Conservation (phyloP, 148 eudicot genomes). For the Rhododendron molle region DNA sequence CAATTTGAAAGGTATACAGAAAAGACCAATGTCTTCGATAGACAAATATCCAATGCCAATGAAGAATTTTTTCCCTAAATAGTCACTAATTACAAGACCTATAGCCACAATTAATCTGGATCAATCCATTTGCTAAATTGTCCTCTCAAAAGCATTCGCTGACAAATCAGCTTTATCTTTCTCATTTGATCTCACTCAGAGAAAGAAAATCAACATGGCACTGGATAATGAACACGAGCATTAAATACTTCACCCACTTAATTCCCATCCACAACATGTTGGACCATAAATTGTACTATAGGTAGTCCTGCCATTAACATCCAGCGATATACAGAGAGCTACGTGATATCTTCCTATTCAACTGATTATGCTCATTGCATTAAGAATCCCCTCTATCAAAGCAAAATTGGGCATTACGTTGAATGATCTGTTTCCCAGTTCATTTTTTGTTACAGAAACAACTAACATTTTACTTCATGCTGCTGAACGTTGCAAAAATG, state of each 20-base stretch:
- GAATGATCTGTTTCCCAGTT: background rate
- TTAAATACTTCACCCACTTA: background rate
- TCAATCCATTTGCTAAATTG: background rate
- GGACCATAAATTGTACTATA: background rate
- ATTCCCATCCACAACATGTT: too few relatives aligned
- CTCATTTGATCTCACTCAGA: background rate
- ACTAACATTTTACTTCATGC: background rate
- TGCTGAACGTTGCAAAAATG: background rate
- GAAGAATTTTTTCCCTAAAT: background rate
- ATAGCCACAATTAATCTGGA: background rate
- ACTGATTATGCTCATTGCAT: background rate
- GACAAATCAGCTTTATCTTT: background rate
- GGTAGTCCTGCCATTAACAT: background rate
- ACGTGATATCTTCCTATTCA: background rate
- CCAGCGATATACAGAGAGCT: background rate
- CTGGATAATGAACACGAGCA: background rate
- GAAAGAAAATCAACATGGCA: background rate
- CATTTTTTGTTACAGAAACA: background rate
- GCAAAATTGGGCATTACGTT: background rate
- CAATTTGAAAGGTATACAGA: background rate
- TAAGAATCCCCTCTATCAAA: background rate
- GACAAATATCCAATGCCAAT: background rate
- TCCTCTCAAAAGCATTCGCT: background rate
- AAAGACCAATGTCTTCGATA: background rate
- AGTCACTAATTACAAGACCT: background rate